Percentiles rank a stretch among this genome's conserved stretches.
Conservation (phyloP, 345 rosid genomes). For the Acer yangbiense region DNA sequence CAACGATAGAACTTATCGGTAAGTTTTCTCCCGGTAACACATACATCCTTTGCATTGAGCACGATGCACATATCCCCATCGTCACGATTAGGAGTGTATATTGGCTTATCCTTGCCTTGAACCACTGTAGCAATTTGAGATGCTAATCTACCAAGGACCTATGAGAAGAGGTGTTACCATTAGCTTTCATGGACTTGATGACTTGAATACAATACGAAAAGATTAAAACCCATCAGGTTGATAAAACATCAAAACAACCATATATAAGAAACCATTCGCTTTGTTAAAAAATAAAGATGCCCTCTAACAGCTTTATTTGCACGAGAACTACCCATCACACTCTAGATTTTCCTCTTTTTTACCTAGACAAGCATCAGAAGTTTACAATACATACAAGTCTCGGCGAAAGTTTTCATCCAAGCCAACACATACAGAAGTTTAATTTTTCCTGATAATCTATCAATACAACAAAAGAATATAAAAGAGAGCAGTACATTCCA, state of each 20-base stretch:
- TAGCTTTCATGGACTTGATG: neutral
- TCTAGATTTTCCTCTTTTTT: too few relatives aligned
- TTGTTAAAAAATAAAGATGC: neutral
- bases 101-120: slow-evolving; percentile 98
- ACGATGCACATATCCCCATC: slow-evolving; percentile 98
- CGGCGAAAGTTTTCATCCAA: too few relatives aligned
- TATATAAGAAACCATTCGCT: neutral
- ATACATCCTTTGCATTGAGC: slow-evolving; percentile 89
- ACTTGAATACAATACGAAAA: neutral
- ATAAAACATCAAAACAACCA: neutral
- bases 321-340: neutral
- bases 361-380: too few relatives aligned
- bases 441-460: neutral
- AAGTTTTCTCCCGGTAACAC: slow-evolving; percentile 89
- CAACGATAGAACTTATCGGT: slow-evolving; percentile 86
- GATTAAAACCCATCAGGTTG: neutral
- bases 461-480: neutral
- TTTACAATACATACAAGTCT: too few relatives aligned
- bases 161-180: neutral
- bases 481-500: neutral
- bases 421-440: neutral
- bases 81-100: slow-evolving; percentile 82
- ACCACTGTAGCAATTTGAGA: slow-evolving; percentile 88
- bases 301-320: neutral
- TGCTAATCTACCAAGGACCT: slow-evolving; percentile 98